Evolutionary conservation across 2,329 filamentous ascomycete species (phyloP), one percentile per base, ranked within the genome.

Genomic region (Alternaria infectoria): DNA sequence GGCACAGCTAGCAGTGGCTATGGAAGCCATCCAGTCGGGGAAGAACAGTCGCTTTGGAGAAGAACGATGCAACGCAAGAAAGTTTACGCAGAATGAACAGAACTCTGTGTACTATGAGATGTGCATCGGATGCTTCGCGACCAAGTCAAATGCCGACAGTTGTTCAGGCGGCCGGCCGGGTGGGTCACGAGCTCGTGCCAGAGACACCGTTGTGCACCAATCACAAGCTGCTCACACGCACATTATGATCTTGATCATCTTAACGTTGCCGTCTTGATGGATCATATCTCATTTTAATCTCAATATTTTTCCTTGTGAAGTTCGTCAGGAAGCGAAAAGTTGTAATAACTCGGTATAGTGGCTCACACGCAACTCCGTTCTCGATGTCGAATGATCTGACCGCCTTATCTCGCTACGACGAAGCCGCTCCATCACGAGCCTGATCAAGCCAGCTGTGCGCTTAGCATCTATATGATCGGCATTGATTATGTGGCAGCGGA

Each of bases 371-470:
- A 30, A 54, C 45, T 65, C 36, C 28, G n/a, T 43, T 49, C 26
- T 30, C 43, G 43, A 32, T 44, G 52, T 57, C 25, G 49, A 46
- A 47, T 51, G 61, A 61, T 66, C 59, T 55, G 61, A 69, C 63
- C 59, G 62, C 64, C 60, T 56, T 54, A 66, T 69, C 54, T 69
- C 68, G 69, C 56, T 46, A 51, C 26, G 63, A 55, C 59, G 61
- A 32, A 54, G 58, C 40, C 17, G 52, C 30, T 36, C 50, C 44
- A 54, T 61, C 58, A 68, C 61, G 66, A 67, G 61, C 57, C 65
- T 64, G 60, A 71, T 64, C 51, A 55, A 59, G 64, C 61, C 62
- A 67, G 64, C 50, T 47, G 43, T 30, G 45, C 50, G 49, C 30
- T 43, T 40, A 40, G 45, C 46, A 65, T 56, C 49, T 30, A 61